Percentiles rank a stretch among this genome's conserved stretches.
Conservation (phyloP, 2,329 filamentous ascomycete genomes). For the Chaetomiaceae sp. region DNA sequence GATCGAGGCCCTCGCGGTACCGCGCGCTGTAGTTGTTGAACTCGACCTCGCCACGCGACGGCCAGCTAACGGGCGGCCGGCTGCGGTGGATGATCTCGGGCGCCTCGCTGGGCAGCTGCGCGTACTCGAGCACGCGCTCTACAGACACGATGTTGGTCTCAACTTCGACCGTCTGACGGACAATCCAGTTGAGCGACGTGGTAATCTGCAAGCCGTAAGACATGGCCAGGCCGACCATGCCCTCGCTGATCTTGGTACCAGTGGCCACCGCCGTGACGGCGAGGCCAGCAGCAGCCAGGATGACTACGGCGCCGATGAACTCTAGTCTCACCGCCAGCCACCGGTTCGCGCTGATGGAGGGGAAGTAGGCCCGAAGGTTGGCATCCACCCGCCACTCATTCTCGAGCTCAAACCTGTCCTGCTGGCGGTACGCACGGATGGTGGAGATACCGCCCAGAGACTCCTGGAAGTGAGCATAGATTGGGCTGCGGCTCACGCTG, state of each 20-base stretch:
- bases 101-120: constrained; percentile 83
- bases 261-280: constrained; percentile 73
- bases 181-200: constrained; percentile 97
- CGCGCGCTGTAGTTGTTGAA: constrained; percentile 94
- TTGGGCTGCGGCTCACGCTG: constrained; percentile 90
- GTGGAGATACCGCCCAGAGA: constrained; percentile 90
- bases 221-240: constrained; percentile 88
- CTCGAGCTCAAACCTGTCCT: constrained; percentile 80
- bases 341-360: constrained; percentile 87
- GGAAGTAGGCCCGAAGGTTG: constrained; percentile 91
- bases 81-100: constrained; percentile 88
- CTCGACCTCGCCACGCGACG: constrained; percentile 77
- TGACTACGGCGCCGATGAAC: constrained; percentile 92
- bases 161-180: constrained; percentile 97
- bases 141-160: constrained; percentile 99
- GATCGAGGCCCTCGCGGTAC: constrained; percentile 82
- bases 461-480: constrained; percentile 98
- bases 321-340: constrained; percentile 95
- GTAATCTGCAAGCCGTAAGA: constrained; percentile 97
- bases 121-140: constrained; percentile 95
- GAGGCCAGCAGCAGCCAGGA: constrained; percentile 78
- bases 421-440: constrained; percentile 89
- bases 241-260: constrained; percentile 59
- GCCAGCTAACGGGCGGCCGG: constrained; percentile 86
- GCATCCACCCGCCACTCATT: constrained; percentile 98